Evolutionary conservation across 345 rosid species (phyloP).

Genomic region (Corchorus olitorius): DNA sequence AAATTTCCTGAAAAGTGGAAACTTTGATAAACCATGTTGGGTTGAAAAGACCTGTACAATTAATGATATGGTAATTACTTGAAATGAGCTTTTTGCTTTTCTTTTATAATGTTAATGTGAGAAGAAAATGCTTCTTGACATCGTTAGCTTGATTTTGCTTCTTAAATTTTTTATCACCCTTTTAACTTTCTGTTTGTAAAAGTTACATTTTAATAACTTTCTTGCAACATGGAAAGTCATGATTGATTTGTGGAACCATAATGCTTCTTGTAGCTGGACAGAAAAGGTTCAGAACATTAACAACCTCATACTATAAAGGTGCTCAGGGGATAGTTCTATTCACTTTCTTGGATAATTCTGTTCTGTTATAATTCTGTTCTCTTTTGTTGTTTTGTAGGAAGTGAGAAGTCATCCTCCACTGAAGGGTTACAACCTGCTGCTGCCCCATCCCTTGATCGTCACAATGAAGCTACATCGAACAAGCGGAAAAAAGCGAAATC

Average conservation of each 20-base stretch:
- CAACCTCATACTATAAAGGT: slow-evolving; percentile 91
- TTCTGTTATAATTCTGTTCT: no score
- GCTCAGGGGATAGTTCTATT: slow-evolving; percentile 86
- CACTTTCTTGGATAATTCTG: no score
- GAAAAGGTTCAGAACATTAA: slow-evolving; percentile 88
- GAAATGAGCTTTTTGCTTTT: not conserved
- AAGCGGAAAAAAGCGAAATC: no score
- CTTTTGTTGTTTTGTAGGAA: no score
- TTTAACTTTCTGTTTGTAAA: not conserved
- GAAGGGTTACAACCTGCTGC: no score
- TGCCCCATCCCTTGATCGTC: no score
- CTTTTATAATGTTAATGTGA: not conserved
- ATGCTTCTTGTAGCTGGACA: slow-evolving; percentile 81
- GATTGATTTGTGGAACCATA: slow-evolving; percentile 12
- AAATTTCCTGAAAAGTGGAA: not conserved
- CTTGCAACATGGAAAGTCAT: not conserved
- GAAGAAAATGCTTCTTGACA: not conserved
- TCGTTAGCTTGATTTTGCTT: slow-evolving; percentile 6
- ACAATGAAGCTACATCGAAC: no score
- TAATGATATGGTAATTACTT: not conserved
- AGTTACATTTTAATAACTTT: not conserved
- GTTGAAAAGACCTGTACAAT: not conserved
- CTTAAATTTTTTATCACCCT: not conserved
- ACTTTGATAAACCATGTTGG: not conserved
- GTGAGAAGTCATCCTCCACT: no score